Evolutionary conservation across 2,329 filamentous ascomycete genomes (phyloP).

Genomic region (Aureobasidium sp.): DNA sequence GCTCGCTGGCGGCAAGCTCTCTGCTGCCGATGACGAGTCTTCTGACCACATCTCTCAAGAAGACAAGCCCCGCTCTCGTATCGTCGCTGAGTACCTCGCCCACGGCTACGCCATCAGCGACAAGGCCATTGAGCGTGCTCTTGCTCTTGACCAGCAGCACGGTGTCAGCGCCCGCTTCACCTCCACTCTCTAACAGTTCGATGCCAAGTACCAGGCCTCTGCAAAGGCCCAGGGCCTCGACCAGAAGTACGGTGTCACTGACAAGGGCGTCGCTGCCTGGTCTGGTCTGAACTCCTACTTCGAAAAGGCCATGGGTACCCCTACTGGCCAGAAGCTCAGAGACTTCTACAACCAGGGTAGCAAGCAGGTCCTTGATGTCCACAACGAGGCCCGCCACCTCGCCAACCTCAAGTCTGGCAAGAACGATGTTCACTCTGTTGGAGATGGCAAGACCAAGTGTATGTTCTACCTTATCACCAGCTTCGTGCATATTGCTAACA

Average conservation of each 20-base stretch:
- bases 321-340: constrained; percentile 79
- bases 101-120: constrained; percentile 83
- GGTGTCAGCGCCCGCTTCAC: constrained; percentile 77
- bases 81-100: constrained; percentile 92
- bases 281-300: constrained; percentile 78
- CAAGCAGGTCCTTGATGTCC: constrained; percentile 89
- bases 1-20: constrained; percentile 49
- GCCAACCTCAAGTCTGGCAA: constrained; percentile 71
- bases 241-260: constrained; percentile 70
- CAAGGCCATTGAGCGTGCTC: constrained; percentile 68
- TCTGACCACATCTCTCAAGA: constrained; percentile 76
- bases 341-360: constrained; percentile 78
- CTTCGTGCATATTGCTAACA: background rate
- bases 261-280: constrained; percentile 59
- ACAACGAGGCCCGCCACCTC: constrained; percentile 78
- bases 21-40: constrained; percentile 45
- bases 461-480: background rate
- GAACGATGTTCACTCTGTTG: constrained; percentile 39
- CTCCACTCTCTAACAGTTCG: constrained; percentile 63
- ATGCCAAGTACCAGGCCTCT: constrained; percentile 77
- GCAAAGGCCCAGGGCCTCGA: constrained; percentile 81
- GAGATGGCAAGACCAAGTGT: constrained; percentile 34
- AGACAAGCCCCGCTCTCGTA: constrained; percentile 90
- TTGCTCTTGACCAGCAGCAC: constrained; percentile 84
- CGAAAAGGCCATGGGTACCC: constrained; percentile 80